Evolutionary conservation across 2,329 filamentous ascomycete species (phyloP).

Genomic region (Diaporthe eres): DNA sequence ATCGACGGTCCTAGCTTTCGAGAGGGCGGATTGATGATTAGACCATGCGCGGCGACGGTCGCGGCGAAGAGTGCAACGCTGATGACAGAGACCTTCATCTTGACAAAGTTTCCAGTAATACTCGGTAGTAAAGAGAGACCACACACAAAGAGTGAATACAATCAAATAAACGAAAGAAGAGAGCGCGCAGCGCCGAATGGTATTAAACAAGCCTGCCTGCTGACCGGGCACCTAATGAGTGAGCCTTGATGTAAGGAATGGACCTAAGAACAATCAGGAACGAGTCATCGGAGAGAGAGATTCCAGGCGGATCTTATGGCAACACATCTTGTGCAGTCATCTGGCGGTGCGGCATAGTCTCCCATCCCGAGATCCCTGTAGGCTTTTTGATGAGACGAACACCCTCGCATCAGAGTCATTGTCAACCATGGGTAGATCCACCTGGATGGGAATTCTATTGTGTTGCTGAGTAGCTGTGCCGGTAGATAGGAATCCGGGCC

Average conservation of each 20-base stretch:
- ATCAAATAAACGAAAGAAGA: conserved; percentile 7
- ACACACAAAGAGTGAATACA: conserved; percentile 31
- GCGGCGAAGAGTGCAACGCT: not conserved
- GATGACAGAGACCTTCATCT: not conserved
- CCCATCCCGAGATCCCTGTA: not conserved
- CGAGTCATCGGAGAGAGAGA: not conserved
- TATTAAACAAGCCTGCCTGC: not conserved
- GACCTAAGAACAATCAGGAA: not conserved
- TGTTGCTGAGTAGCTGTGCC: not conserved
- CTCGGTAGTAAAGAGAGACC: not conserved
- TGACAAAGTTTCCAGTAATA: not conserved
- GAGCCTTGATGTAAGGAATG: not conserved
- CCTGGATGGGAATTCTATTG: not conserved
- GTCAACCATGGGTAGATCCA: conserved; percentile 23
- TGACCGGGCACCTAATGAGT: not conserved
- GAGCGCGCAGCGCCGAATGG: conserved; percentile 23
- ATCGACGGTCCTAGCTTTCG: conserved; percentile 18
- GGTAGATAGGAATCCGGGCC: not conserved
- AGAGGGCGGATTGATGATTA: conserved; percentile 27
- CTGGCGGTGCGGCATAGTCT: not conserved
- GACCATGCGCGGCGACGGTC: not conserved
- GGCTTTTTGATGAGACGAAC: conserved; percentile 25
- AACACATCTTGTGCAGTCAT: not conserved
- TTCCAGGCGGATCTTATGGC: not conserved
- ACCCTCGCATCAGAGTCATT: conserved; percentile 24